A percentile compares a stretch with the other conserved stretches of the same genome.
Conservation (phyloP, 2,329 filamentous ascomycete species). For the Talaromyces sp. region DNA sequence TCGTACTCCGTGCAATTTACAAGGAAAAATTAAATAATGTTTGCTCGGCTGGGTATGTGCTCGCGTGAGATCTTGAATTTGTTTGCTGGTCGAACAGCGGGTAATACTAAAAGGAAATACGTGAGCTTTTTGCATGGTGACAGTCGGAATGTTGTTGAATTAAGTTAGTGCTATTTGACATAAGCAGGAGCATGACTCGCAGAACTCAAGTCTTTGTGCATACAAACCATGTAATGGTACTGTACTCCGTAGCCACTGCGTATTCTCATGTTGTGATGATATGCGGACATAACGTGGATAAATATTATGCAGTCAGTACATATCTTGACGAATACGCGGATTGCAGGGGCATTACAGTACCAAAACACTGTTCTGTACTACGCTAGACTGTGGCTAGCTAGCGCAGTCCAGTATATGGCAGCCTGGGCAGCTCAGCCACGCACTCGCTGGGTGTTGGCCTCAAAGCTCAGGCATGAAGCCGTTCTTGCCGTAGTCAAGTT, state of each 20-base stretch:
- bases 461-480: not conserved
- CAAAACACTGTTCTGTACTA: not conserved
- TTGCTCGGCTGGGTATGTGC: not conserved
- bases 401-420: not conserved
- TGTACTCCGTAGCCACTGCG: not conserved
- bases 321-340: not conserved
- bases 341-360: not conserved
- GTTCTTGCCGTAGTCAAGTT: not conserved
- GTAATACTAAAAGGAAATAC: not conserved
- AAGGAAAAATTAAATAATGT: not conserved
- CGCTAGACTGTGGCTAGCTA: not conserved
- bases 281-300: not conserved
- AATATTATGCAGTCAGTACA: not conserved
- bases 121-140: too few relatives aligned
- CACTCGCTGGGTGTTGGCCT: not conserved
- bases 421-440: slow-evolving; percentile 7
- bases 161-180: not conserved
- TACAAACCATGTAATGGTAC: not conserved
- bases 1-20: too few relatives aligned
- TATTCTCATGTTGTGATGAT: not conserved
- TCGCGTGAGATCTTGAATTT: not conserved
- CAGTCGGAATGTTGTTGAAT: not conserved
- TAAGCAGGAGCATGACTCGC: not conserved
- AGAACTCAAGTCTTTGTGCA: not conserved
- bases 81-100: not conserved